Evolutionary conservation across 2,329 filamentous ascomycete genomes (phyloP), one percentile per base, ranked within the genome.

Genomic region (Cercospora janseana): DNA sequence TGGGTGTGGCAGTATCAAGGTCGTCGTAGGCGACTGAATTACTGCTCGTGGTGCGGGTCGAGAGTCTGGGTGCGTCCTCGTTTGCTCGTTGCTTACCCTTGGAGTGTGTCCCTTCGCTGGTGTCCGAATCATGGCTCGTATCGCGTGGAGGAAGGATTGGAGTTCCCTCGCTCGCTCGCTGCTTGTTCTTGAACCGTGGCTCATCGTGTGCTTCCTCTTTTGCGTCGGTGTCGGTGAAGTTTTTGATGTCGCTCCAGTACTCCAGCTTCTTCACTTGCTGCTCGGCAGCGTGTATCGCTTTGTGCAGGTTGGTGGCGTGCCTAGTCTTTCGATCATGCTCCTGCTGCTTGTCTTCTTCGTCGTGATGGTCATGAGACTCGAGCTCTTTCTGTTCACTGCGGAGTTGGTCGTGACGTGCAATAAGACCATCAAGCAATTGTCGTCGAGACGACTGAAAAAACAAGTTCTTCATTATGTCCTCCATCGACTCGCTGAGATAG

Each of bases 401-500:
- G 18, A 76, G 67, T 57, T 77, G 72, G 40, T 87, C 78, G 56
- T 86, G 76, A 9, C 80, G 75, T n/a, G 80, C 54, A 18, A 64
- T 83, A 38, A 98, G 73, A 43, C 82, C 80, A 13, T 81, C 76
- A 12, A 96, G 75, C 3, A 97, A 76, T 50, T 90, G 81, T 54
- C 85, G 82, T 18, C 91, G 81, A 2, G 91, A 95, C 13, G 85
- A 84, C 68, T 97, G 92, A 66, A 95, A 98, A 15, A 98, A 77
- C 63, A 97, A 88, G 51, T 87, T 76, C 0, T 82, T 77, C 89
- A 95, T 91, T 59, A 95, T 87, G 35, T 89, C 82, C 48, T 88
- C 85, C 78, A 95, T 92, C 66, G 84, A 62, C 2, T 86, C 78
- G 54, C 86, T 78, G 15, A 98, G 74, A 54, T 89, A 86, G 46